phyloP scores from a whole-genome alignment of 2,329 filamentous ascomycete genomes.

The Phyllosticta citrichinensis region DNA sequence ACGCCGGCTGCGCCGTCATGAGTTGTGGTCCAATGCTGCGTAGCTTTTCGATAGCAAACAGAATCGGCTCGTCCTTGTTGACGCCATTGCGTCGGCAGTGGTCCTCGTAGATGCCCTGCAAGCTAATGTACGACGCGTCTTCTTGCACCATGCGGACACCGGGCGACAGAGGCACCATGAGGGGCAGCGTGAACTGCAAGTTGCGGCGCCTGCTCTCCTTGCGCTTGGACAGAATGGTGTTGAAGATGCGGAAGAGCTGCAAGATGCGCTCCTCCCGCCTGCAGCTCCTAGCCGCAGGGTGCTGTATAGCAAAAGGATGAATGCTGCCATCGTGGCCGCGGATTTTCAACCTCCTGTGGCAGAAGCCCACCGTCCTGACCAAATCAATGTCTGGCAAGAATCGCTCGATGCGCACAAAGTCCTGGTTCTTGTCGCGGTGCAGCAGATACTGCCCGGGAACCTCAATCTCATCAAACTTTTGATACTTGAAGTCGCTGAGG shows the following conservation, averaged over 20 bases:
- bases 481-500: slow-evolving; percentile 91
- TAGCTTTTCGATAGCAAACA: slow-evolving; percentile 93
- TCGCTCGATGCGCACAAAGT: slow-evolving; percentile 93
- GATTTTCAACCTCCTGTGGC: slow-evolving; percentile 87
- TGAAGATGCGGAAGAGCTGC: slow-evolving; percentile 95
- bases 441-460: slow-evolving; percentile 93
- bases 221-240: slow-evolving; percentile 79
- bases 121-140: slow-evolving; percentile 83
- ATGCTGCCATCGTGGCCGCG: slow-evolving; percentile 94
- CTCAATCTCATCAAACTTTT: slow-evolving; percentile 98
- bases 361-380: slow-evolving; percentile 80
- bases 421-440: slow-evolving; percentile 97
- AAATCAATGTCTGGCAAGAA: slow-evolving; percentile 94
- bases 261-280: slow-evolving; percentile 89
- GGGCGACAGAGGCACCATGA: slow-evolving; percentile 91
- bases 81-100: slow-evolving; percentile 80
- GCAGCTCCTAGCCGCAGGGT: slow-evolving; percentile 85
- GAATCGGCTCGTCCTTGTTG: slow-evolving; percentile 87
- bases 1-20: slow-evolving; percentile 17
- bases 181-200: slow-evolving; percentile 86
- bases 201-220: slow-evolving; percentile 93
- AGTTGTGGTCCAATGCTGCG: slow-evolving; percentile 46
- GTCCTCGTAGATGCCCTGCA: slow-evolving; percentile 94
- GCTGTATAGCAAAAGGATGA: slow-evolving; percentile 94
- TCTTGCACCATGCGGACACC: slow-evolving; percentile 94